Percentiles rank a stretch among this genome's conserved stretches.
Evolutionary conservation across 768 basidiomycete species (phyloP).

Genomic region (Rhizopogon roseolus): DNA sequence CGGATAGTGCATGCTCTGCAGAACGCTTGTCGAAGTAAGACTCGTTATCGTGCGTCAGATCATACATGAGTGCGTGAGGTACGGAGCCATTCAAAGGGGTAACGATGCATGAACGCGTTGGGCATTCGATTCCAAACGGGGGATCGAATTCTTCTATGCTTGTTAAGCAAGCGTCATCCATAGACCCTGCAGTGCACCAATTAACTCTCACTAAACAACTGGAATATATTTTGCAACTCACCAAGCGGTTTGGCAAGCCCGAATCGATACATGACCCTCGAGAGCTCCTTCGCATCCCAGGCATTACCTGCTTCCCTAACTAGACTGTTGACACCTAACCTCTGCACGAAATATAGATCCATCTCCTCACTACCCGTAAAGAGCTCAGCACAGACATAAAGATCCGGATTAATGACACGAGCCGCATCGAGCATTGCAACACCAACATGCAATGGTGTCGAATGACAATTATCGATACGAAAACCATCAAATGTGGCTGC

Average conservation of each 20-base stretch:
- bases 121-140: slow-evolving; percentile 81
- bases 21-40: slow-evolving; percentile 85
- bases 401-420: slow-evolving; percentile 78
- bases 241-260: slow-evolving; percentile 94
- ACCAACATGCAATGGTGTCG: slow-evolving; percentile 96
- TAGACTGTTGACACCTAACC: slow-evolving; percentile 89
- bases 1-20: slow-evolving; percentile 93
- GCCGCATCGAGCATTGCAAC: slow-evolving; percentile 90
- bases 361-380: slow-evolving; percentile 95
- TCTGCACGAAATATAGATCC: slow-evolving; percentile 87
- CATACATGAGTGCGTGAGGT: slow-evolving; percentile 93
- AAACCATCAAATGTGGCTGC: slow-evolving; percentile 91
- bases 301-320: slow-evolving; percentile 95
- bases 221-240: slow-evolving; percentile 26
- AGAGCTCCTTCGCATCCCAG: slow-evolving; percentile 85
- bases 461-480: slow-evolving; percentile 98
- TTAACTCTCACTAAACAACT: not conserved
- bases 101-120: slow-evolving; percentile 66
- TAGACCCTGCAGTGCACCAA: slow-evolving; percentile 56
- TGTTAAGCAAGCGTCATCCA: slow-evolving; percentile 86
- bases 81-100: slow-evolving; percentile 78
- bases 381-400: slow-evolving; percentile 97
- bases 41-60: slow-evolving; percentile 97
- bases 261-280: slow-evolving; percentile 81
- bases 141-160: slow-evolving; percentile 72